A percentile compares a stretch with the other conserved stretches of the same genome.
phyloP scores from a whole-genome alignment of 2,329 filamentous ascomycete genomes.

The Fusarium algeriense region DNA sequence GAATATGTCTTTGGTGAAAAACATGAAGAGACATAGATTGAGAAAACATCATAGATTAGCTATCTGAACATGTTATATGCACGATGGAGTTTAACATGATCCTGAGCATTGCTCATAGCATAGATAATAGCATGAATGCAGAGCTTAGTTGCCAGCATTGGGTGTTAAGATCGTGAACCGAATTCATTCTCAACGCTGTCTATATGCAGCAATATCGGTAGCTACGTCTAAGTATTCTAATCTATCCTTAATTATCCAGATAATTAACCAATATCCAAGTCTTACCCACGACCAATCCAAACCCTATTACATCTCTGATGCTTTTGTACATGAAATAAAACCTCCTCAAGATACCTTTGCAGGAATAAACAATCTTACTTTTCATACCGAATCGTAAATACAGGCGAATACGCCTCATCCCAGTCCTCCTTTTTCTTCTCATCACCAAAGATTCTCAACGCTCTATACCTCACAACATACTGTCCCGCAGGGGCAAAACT shows the following conservation, averaged over 20 bases:
- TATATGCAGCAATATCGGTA: not conserved
- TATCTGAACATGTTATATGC: not conserved
- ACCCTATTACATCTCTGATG: not conserved
- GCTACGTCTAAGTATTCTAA: not conserved
- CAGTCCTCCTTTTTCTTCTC: slow-evolving; percentile 59
- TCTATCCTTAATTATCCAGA: slow-evolving; percentile 3
- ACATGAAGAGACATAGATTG: not conserved
- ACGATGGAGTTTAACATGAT: not conserved
- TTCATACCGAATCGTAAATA: slow-evolving; percentile 61
- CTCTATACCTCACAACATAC: slow-evolving; percentile 63
- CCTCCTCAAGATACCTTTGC: not conserved
- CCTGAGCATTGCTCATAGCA: not conserved
- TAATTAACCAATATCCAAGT: not conserved
- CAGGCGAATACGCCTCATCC: slow-evolving; percentile 57
- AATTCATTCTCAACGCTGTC: not conserved
- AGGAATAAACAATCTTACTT: slow-evolving; percentile 3
- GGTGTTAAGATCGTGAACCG: no score
- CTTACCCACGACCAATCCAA: not conserved
- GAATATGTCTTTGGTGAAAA: not conserved
- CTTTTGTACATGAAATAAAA: slow-evolving; percentile 20
- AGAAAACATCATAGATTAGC: not conserved
- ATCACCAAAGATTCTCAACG: slow-evolving; percentile 66
- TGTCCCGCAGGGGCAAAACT: slow-evolving; percentile 61
- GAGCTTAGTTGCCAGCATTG: no score
- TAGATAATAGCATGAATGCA: no score